phyloP scores from a whole-genome alignment of 257 asterid species.

The Fraxinus excelsior region DNA sequence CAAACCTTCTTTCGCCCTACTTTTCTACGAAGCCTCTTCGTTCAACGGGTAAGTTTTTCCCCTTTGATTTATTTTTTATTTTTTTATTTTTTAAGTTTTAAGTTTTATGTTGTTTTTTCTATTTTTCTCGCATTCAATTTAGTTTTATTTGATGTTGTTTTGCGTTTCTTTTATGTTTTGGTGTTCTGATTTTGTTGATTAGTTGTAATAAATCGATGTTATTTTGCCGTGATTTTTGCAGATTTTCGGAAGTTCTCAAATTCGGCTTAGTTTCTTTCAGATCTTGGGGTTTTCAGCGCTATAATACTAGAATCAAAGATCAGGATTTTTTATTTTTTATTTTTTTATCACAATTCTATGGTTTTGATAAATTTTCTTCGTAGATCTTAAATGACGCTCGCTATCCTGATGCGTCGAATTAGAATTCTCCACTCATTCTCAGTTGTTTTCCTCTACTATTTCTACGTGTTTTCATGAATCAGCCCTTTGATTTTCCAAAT shows the following conservation, averaged over 20 bases:
- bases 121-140: neutral
- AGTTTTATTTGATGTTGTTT: neutral
- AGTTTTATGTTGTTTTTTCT: neutral
- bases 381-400: conserved; percentile 46
- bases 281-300: conserved; percentile 15
- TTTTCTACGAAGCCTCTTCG: neutral
- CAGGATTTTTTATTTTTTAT: neutral
- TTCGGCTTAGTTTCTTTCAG: conserved; percentile 18
- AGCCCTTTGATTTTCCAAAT: conserved; percentile 8
- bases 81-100: neutral
- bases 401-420: conserved; percentile 54
- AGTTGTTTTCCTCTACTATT: conserved; percentile 87
- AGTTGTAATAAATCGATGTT: conserved; percentile 5
- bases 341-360: conserved; percentile 21
- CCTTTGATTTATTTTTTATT: neutral
- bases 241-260: conserved; percentile 25
- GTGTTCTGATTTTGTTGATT: conserved; percentile 7
- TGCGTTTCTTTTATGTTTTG: neutral
- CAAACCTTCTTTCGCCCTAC: conserved; percentile 35
- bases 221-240: conserved; percentile 22
- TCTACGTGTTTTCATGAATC: conserved; percentile 79
- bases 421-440: conserved; percentile 86
- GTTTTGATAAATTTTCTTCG: conserved; percentile 25
- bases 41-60: neutral
- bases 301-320: neutral